Base-by-base conservation (phyloP, 2,329 filamentous ascomycete species). In the Xylariaceae sp. region DNA sequence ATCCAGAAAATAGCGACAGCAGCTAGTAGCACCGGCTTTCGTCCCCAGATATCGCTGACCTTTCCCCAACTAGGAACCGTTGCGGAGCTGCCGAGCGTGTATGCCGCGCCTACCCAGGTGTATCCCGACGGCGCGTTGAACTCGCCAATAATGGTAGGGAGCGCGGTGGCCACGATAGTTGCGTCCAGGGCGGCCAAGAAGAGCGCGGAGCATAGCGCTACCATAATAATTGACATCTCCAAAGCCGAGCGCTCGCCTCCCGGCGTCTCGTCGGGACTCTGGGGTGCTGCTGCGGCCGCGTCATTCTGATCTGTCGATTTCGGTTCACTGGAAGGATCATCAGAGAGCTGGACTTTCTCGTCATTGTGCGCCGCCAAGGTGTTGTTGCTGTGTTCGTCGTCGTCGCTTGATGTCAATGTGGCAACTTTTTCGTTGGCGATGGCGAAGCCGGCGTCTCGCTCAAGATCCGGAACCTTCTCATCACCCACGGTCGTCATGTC, bases 81-180 rank as follows among this genome's bases (percentile, higher is more conserved):
- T 68, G 76, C 80, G 1, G 86, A 84, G 65, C 84, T 86, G 51
- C 84, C 86, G 10, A 92, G 80, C 6, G 90, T 75, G 64, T 88
- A 92, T 2, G 87, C 83, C 36, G 80, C 83, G 13, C 88, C 88
- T 57, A 92, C 85, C 89, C 88, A 92, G 48, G 85, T 80, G 70
- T 91, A 92, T 21, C 87, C 87, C 15, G 80, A 74, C 2, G 81
- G 81, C 5, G 86, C 87, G 42, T 83, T 65, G 56, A 92, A 80
- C 55, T 87, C 76, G 32, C 71, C 70, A 5, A 81, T 77, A 58
- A 89, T 88, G 13, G 82, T 83, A 0, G 86, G 85, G 5, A 87
- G 75, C 5, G 85, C 83, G 0, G 85, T 87, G 10, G 85, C 79
- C 61, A 88, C 75, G 65, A 87, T 85, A 29, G 83, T 86, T 48